Conservation (phyloP, 371 early-diverging fungal species). For the Mucor plumbeus region DNA sequence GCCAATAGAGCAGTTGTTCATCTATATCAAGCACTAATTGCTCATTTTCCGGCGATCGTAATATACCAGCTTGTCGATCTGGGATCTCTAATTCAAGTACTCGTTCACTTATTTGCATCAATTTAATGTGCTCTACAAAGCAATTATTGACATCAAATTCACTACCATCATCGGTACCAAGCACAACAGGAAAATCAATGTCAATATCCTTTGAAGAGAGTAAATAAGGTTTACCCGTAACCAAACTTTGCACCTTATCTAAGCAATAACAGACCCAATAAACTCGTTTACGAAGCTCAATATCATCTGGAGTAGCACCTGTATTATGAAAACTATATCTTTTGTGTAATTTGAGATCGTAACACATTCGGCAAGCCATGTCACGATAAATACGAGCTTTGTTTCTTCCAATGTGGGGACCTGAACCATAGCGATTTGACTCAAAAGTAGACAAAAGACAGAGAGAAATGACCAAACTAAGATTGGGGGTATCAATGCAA, state of each 20-base stretch:
- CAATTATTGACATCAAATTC: slow-evolving; percentile 36
- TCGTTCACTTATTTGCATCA: slow-evolving; percentile 35
- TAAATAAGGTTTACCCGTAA: slow-evolving; percentile 28
- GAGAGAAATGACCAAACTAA: slow-evolving; percentile 36
- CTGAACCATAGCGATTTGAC: slow-evolving; percentile 18
- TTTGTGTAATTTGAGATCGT: slow-evolving; percentile 34
- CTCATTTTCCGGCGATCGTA: slow-evolving; percentile 20
- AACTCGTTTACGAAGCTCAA: slow-evolving; percentile 29
- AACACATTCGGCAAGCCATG: slow-evolving; percentile 42
- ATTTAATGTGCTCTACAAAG: slow-evolving; percentile 36
- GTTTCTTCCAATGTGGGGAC: slow-evolving; percentile 11
- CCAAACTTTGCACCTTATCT: slow-evolving; percentile 33
- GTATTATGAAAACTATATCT: slow-evolving; percentile 20
- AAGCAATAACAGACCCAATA: slow-evolving; percentile 42
- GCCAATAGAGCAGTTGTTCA: slow-evolving; percentile 27
- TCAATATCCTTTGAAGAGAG: slow-evolving; percentile 25
- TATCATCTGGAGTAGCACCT: slow-evolving; percentile 20
- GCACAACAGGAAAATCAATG: slow-evolving; percentile 33
- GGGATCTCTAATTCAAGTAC: slow-evolving; percentile 26
- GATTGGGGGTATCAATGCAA: slow-evolving; percentile 25
- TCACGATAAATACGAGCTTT: slow-evolving; percentile 26
- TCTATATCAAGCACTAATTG: slow-evolving; percentile 32
- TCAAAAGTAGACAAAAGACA: slow-evolving; percentile 34
- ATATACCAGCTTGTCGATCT: slow-evolving; percentile 19
- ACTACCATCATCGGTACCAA: slow-evolving; percentile 28